Conservation (phyloP, 1,284 basidiomycete genomes). For the Amylostereum chailletii region DNA sequence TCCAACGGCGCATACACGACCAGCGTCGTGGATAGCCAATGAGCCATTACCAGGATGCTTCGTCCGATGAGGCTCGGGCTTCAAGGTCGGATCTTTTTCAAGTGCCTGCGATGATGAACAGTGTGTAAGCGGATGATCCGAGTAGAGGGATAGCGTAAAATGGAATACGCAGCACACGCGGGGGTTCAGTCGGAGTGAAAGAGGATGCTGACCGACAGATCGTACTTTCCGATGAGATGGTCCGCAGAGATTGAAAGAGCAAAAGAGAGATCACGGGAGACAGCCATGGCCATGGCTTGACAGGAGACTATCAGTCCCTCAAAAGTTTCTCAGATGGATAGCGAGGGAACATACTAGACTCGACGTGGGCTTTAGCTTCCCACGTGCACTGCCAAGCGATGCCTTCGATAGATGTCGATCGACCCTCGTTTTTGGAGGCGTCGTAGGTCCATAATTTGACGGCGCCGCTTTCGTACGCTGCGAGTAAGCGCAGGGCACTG, state of each 20-base stretch:
- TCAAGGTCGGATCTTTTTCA: slow-evolving; percentile 3
- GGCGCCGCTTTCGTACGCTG: slow-evolving; percentile 77
- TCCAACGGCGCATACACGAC: slow-evolving; percentile 70
- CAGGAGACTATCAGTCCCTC: not conserved
- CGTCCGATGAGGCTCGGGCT: slow-evolving; percentile 35
- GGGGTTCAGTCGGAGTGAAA: not conserved
- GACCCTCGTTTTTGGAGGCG: slow-evolving; percentile 24
- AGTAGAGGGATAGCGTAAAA: not conserved
- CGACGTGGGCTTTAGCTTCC: slow-evolving; percentile 64
- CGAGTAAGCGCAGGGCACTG: slow-evolving; percentile 42
- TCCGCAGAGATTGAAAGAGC: slow-evolving; percentile 81
- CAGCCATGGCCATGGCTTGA: slow-evolving; percentile 82
- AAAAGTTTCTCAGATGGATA: not conserved
- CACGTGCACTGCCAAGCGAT: slow-evolving; percentile 68
- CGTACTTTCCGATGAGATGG: slow-evolving; percentile 67
- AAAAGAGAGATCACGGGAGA: slow-evolving; percentile 48
- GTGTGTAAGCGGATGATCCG: too few relatives aligned
- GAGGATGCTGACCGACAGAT: slow-evolving; percentile 38
- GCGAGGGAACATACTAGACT: slow-evolving; percentile 51
- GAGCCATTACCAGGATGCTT: slow-evolving; percentile 74
- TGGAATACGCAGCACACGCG: not conserved
- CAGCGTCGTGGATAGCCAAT: slow-evolving; percentile 68
- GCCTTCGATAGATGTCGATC: slow-evolving; percentile 54
- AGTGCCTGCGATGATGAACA: not conserved
- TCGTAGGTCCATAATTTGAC: slow-evolving; percentile 56